Evolutionary conservation across 176 grass and related monocot genomes (phyloP), one percentile per base, ranked within the genome.

Genomic region (Chrysopogon serrulatus): DNA sequence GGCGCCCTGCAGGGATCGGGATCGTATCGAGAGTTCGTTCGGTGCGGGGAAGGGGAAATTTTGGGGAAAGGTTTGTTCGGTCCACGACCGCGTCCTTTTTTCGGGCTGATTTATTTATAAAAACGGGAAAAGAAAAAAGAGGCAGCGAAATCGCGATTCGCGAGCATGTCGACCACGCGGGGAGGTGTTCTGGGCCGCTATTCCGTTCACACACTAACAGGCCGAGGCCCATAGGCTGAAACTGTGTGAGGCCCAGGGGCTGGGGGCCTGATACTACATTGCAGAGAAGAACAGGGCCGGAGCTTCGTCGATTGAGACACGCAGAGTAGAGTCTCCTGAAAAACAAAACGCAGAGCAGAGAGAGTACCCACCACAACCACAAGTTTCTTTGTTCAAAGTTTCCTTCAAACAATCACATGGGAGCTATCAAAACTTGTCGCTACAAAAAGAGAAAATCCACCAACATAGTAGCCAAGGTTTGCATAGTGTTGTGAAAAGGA

Each of bases 31-130:
- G 71, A 5, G 68, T 31, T 28, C 10, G 65, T 70, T 69, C 24
- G 65, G 68, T 56, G n/a, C 2, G 76, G 17, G 44, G 76, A 23
- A 68, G 82, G 76, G 82, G 81, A 80, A 84, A 79, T 45, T 77
- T 84, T 85, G 68, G 76, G 87, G 87, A 74, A 80, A 80, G 65
- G 82, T 76, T 80, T 65, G 82, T 81, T 89, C 51, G 87, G 77
- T 89, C 70, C 87, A 89, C 82, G 68, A 83, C 66, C 41, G 76
- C 65, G 67, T 86, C 76, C 66, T 28, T 30, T 78, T 61, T 78
- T 63, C 18, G 23, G 75, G 65, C 27, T 43, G 53, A 72, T 72
- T 79, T 86, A 86, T 78, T 86, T 86, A 86, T 86, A 77, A 85
- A 78, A 85, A n/a, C 13, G 74, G 27, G 34, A 33, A 68, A 85